Conservation (phyloP, 163 green algal genomes). For the Scenedesmus sp. region DNA sequence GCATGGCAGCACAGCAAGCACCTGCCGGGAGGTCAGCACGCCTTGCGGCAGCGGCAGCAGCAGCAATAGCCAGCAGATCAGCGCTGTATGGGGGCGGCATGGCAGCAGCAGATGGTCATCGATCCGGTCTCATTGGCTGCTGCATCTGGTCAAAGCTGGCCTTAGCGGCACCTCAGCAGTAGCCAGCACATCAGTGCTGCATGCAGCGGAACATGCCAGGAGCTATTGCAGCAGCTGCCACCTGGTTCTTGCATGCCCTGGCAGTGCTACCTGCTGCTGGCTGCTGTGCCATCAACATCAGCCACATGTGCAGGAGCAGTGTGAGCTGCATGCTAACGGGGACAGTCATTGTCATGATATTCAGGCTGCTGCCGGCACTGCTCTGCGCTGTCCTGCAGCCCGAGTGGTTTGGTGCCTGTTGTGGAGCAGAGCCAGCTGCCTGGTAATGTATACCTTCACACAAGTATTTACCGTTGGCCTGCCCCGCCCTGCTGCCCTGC, state of each 20-base stretch:
- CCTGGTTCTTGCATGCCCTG: background rate
- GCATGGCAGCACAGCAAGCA: no score
- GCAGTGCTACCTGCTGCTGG: no score
- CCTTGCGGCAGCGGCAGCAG: background rate
- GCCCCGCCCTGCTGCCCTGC: background rate
- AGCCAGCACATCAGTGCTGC: no score
- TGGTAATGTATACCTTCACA: no score
- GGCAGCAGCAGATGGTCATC: background rate
- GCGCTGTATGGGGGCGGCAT: background rate
- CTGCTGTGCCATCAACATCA: no score
- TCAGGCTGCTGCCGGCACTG: background rate
- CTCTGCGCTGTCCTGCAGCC: background rate
- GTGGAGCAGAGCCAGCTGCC: no score
- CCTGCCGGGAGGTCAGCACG: constrained; percentile 11
- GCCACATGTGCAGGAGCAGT: no score
- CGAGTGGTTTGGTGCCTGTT: background rate
- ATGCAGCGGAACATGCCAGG: no score
- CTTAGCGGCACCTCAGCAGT: background rate
- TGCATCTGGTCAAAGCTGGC: background rate
- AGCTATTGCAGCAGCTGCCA: background rate
- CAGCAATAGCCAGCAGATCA: no score
- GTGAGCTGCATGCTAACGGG: no score
- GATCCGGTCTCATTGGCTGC: background rate
- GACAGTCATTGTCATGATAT: no score
- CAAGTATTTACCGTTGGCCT: no score